These are phyloP conservation scores for Melanogaster broomeanus DNA, from an alignment of 768 basidiomycete species.

Conservation along the genomic window DNA sequence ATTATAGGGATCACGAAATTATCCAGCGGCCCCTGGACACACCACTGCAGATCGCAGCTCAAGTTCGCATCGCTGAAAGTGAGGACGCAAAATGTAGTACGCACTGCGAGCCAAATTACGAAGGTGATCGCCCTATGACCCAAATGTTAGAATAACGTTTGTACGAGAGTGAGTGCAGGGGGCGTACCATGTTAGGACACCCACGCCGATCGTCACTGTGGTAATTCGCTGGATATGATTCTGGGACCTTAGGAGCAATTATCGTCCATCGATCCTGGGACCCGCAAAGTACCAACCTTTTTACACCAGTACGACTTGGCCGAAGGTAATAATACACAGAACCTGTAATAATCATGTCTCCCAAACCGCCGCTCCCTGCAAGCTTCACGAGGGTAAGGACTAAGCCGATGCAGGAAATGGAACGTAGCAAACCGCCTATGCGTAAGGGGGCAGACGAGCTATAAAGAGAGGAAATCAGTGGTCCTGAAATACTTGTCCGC, in stretches of 20 bases:
- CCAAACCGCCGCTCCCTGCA: neutral
- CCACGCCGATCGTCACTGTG: slow-evolving; percentile 5
- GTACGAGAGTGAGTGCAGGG: neutral
- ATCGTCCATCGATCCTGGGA: neutral
- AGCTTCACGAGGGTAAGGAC: neutral
- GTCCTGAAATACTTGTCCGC: neutral
- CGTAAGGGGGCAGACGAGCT: neutral
- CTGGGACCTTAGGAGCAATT: neutral
- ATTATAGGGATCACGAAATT: neutral
- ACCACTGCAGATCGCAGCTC: neutral
- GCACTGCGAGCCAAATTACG: neutral
- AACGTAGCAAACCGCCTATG: neutral
- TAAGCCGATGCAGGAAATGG: no score
- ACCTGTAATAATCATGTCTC: slow-evolving; percentile 3
- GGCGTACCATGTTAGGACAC: slow-evolving; percentile 3
- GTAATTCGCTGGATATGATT: slow-evolving; percentile 2
- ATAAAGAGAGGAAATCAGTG: neutral
- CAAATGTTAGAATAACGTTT: neutral
- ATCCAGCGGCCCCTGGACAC: neutral
- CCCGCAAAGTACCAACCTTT: neutral
- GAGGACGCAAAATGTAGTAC: neutral
- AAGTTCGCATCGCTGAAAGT: neutral
- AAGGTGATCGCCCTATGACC: neutral
- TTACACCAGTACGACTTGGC: neutral
- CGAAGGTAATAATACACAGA: slow-evolving; percentile 8